Conservation (phyloP, 805 yeast species). For the Debaryomyces hansenii region DNA sequence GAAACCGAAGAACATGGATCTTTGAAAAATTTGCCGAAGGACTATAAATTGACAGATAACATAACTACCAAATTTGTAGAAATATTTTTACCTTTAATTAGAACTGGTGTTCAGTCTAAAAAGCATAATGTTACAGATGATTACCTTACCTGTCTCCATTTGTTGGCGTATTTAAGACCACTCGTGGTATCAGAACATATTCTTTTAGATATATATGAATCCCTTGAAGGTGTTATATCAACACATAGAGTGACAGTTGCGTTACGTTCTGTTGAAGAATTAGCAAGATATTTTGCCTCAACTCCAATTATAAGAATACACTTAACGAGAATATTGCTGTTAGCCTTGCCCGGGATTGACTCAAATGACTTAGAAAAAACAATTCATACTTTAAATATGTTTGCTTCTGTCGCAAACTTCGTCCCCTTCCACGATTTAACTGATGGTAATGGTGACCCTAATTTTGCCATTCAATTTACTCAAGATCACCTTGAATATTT, state of each 20-base stretch:
- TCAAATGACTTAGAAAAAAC: conserved; percentile 82
- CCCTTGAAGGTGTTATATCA: conserved; percentile 66
- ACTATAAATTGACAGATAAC: conserved; percentile 31
- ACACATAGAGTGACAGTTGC: conserved; percentile 80
- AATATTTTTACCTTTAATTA: conserved; percentile 54
- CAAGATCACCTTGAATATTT: conserved; percentile 61
- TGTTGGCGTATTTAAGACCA: conserved; percentile 66
- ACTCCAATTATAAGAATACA: conserved; percentile 73
- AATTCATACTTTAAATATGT: conserved; percentile 61
- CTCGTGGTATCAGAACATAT: conserved; percentile 50
- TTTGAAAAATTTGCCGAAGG: conserved; percentile 23
- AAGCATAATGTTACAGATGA: conserved; percentile 52
- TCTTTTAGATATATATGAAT: conserved; percentile 73
- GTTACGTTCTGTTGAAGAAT: conserved; percentile 60
- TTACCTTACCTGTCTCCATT: conserved; percentile 58
- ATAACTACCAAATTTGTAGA: conserved; percentile 47
- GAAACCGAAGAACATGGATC: conserved; percentile 43
- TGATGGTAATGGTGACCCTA: conserved; percentile 39
- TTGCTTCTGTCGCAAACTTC: conserved; percentile 68
- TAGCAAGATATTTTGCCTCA: conserved; percentile 65
- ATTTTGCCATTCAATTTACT: conserved; percentile 54
- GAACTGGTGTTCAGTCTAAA: conserved; percentile 80
- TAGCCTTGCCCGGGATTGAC: conserved; percentile 80
- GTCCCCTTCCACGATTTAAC: conserved; percentile 70
- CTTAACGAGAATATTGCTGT: conserved; percentile 66